Conservation (phyloP, 2,329 filamentous ascomycete genomes). For the Chaetomium globosum region DNA sequence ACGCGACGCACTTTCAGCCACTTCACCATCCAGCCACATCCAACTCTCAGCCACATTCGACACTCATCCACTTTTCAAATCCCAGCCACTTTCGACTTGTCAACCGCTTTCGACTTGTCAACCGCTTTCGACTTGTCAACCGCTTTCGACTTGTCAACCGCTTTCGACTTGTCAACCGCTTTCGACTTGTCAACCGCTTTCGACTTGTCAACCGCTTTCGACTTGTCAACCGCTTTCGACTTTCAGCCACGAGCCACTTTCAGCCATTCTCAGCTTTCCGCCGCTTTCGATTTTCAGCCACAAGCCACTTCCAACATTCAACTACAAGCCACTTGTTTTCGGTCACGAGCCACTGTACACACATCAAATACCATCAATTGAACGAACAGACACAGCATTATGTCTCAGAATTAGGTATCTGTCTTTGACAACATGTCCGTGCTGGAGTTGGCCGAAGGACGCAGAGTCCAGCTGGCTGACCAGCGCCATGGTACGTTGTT, state of each 20-base stretch:
- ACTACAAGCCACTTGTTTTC: not conserved
- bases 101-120: too few relatives aligned
- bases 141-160: too few relatives aligned
- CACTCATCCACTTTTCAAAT: too few relatives aligned
- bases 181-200: too few relatives aligned
- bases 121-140: too few relatives aligned
- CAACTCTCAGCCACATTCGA: too few relatives aligned
- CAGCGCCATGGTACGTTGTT: slow-evolving; percentile 61
- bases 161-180: too few relatives aligned
- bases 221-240: too few relatives aligned
- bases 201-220: too few relatives aligned
- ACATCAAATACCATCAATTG: not conserved
- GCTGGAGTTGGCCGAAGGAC: slow-evolving; percentile 65
- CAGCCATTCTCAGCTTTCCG: not conserved
- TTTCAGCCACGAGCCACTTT: too few relatives aligned
- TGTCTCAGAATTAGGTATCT: slow-evolving; percentile 25
- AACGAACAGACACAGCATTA: not conserved
- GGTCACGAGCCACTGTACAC: not conserved
- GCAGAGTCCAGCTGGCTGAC: slow-evolving; percentile 77
- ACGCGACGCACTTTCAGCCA: not conserved
- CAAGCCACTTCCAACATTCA: not conserved
- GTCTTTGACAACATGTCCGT: slow-evolving; percentile 42
- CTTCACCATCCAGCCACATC: not conserved
- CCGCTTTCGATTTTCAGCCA: too few relatives aligned
- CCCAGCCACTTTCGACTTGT: too few relatives aligned